A percentile compares a stretch with the other conserved stretches of the same genome.
Conservation (phyloP, 2,329 filamentous ascomycete species). For the Pseudogymnoascus sp. region DNA sequence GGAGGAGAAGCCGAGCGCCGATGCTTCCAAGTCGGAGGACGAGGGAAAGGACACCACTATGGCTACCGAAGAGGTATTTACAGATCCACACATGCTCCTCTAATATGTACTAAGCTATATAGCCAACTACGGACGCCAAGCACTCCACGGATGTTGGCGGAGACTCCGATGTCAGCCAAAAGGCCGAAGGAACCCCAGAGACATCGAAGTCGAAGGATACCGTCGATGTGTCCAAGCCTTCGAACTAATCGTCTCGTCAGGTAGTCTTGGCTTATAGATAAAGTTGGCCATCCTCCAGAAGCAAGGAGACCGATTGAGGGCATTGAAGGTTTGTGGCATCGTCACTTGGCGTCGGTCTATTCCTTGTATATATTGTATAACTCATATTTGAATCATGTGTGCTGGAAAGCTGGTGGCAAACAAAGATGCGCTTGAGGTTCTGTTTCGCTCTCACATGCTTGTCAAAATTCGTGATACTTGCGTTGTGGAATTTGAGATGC, state of each 20-base stretch:
- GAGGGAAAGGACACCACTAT: constrained; percentile 20
- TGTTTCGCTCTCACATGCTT: not conserved
- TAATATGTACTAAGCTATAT: not conserved
- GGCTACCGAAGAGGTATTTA: constrained; percentile 9
- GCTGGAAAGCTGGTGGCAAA: not conserved
- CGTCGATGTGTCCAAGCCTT: constrained; percentile 30
- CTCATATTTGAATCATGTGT: constrained; percentile 6
- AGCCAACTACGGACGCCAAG: constrained; percentile 42
- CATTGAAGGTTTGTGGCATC: not conserved
- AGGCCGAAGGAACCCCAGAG: constrained; percentile 49
- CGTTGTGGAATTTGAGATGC: not conserved
- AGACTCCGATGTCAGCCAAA: constrained; percentile 43
- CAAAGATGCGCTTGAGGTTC: not conserved
- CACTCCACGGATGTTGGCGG: constrained; percentile 40
- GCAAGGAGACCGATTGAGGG: not conserved
- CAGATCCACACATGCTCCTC: constrained; percentile 16
- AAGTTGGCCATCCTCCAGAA: not conserved
- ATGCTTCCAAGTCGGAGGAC: constrained; percentile 27
- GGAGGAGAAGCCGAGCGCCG: constrained; percentile 17
- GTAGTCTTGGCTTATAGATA: not conserved
- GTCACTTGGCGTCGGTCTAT: not conserved
- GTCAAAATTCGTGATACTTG: not conserved
- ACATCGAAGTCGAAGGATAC: constrained; percentile 47
- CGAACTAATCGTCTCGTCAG: not conserved
- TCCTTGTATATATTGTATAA: constrained; percentile 7